These are phyloP conservation scores for Penicillium janthinellum DNA, from an alignment of 2,329 filamentous ascomycete genomes.

Conservation along the genomic window DNA sequence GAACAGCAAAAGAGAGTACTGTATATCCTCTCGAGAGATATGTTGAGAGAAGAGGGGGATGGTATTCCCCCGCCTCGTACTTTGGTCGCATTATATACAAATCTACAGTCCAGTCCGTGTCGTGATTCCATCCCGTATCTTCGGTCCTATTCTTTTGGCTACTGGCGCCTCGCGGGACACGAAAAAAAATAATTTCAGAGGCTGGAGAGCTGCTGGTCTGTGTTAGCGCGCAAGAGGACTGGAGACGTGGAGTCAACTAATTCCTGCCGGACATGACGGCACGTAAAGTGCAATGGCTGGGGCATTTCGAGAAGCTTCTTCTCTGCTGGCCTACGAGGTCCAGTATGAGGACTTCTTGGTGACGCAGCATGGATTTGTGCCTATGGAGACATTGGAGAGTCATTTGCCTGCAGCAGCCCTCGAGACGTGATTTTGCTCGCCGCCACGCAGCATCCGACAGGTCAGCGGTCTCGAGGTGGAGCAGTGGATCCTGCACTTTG, in stretches of 20 bases:
- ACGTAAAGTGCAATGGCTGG: slow-evolving; percentile 5
- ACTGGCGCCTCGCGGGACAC: slow-evolving; percentile 26
- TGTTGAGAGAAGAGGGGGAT: neutral
- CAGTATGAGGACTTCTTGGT: neutral
- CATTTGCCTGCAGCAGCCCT: neutral
- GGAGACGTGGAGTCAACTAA: slow-evolving; percentile 33
- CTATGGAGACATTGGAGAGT: neutral
- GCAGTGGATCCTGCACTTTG: slow-evolving; percentile 32
- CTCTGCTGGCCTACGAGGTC: neutral
- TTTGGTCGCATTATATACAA: slow-evolving; percentile 19
- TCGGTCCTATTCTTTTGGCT: slow-evolving; percentile 12
- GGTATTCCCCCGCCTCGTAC: neutral
- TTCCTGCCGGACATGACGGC: slow-evolving; percentile 16
- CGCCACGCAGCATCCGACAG: slow-evolving; percentile 4
- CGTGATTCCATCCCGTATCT: slow-evolving; percentile 4
- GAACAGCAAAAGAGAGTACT: neutral
- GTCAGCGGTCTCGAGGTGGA: slow-evolving; percentile 20
- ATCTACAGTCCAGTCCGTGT: neutral
- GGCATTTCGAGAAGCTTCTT: slow-evolving; percentile 24
- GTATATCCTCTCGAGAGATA: neutral
- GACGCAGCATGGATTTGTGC: no score
- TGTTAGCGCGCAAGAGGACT: slow-evolving; percentile 34
- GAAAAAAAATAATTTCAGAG: slow-evolving; percentile 31
- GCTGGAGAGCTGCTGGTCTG: slow-evolving; percentile 35
- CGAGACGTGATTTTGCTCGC: neutral